Evolutionary conservation across 768 basidiomycete species (phyloP), one percentile per base, ranked within the genome.

Genomic region (Mycena leptocephala): DNA sequence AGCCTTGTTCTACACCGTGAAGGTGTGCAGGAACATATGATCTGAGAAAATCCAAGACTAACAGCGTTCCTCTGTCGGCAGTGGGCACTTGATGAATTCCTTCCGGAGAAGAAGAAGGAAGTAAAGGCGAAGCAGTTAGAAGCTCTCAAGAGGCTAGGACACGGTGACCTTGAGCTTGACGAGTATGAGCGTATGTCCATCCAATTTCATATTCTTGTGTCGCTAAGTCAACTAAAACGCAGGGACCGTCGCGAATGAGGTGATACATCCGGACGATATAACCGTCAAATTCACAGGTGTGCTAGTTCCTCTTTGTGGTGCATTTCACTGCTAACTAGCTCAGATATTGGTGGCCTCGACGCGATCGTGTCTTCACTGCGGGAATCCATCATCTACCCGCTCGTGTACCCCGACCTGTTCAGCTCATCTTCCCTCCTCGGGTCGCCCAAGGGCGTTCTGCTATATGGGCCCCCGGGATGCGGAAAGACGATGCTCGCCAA

Each of bases 401-500:
- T 99, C 51, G 91, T 95, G 74, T 98, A 95, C 81, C 98, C 98
- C 5, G 89, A 94, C 72, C 91, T 99, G 71, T 99, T 99, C 89
- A 88, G 90, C 18, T 89, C 94, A 0, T 95, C 97, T 0, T 90
- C 94, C 18, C 91, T 99, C 26, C 91, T 98, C 75, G 92, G 93
- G 7, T 96, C 98, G 6, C 98, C 98, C 0, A 99, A 99, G 83
- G 98, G 98, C 16, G 98, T 99, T 11, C 90, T 99, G 22, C 91
- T 99, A 24, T 98, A 96, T 80, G 98, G 98, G 0, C 98, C 97
- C 51, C 98, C 98, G 1, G 98, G 98, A 8, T 99, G 98, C 78
- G 98, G 98, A 30, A 99, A 99, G 88, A 99, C 98, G 1, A 97
- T 99, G 97, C 90, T 99, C n/a, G 98, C 98, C 1, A 98, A 98